These are phyloP conservation scores for Thalassiosira mediterranea DNA, from an alignment of 352 stramenopile species.

Conservation along the genomic window DNA sequence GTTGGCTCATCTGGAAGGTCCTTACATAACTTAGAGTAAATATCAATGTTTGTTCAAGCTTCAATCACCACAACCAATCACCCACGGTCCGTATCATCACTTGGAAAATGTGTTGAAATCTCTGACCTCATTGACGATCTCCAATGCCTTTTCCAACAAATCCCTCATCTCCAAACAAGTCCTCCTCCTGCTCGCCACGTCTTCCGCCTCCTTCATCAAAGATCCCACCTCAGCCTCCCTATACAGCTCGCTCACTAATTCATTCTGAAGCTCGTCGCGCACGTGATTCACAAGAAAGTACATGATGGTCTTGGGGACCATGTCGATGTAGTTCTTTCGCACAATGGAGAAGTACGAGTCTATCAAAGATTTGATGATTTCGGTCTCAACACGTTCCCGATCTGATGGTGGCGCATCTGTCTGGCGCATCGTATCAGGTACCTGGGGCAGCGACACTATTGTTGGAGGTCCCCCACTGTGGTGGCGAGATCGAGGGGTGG, in stretches of 20 bases:
- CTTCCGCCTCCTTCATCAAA: constrained; percentile 93
- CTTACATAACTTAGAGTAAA: no score
- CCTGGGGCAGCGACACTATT: constrained; percentile 94
- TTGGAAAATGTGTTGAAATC: constrained; percentile 97
- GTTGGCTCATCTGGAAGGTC: no score
- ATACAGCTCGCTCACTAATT: constrained; percentile 96
- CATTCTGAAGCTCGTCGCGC: constrained; percentile 97
- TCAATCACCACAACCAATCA: no score
- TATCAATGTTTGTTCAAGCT: no score
- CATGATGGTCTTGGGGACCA: constrained; percentile 99
- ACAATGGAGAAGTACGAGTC: constrained; percentile 99
- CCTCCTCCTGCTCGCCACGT: constrained; percentile 92
- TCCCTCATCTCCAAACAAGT: constrained; percentile 97
- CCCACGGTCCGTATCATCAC: constrained; percentile 60
- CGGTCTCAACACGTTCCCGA: constrained; percentile 94
- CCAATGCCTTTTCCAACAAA: constrained; percentile 92
- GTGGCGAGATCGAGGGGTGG: constrained; percentile 10
- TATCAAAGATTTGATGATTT: constrained; percentile 98
- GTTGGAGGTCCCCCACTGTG: constrained; percentile 48
- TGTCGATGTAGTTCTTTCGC: constrained; percentile 97
- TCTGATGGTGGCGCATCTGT: constrained; percentile 92
- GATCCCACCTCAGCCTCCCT: constrained; percentile 94
- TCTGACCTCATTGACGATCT: constrained; percentile 98
- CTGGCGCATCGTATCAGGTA: constrained; percentile 95
- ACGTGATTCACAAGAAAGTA: constrained; percentile 95